Evolutionary conservation across 495 filamentous ascomycete genomes (phyloP).

Genomic region (Aspergillus panamensis): DNA sequence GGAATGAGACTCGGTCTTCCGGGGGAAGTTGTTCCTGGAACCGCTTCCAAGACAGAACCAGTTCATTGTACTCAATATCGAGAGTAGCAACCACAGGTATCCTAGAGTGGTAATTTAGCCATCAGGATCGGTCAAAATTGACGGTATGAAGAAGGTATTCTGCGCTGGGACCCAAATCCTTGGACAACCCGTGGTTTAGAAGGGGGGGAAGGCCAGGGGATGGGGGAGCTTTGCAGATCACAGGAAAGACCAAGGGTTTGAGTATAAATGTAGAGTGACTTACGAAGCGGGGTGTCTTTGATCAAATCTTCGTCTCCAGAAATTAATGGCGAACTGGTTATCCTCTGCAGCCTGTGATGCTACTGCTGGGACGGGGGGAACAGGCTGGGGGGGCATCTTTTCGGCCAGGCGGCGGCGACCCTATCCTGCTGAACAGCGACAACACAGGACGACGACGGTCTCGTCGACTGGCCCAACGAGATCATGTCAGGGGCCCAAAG

Average conservation of each 20-base stretch:
- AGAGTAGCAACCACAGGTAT: slow-evolving; percentile 37
- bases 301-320: slow-evolving; percentile 27
- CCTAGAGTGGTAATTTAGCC: slow-evolving; percentile 19
- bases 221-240: neutral
- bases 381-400: slow-evolving; percentile 19
- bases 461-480: slow-evolving; percentile 22
- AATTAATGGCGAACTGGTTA: slow-evolving; percentile 10
- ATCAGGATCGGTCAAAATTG: neutral
- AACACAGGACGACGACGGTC: slow-evolving; percentile 23
- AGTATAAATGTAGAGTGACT: slow-evolving; percentile 9
- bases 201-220: no score
- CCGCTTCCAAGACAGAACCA: slow-evolving; percentile 41
- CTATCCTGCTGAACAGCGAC: slow-evolving; percentile 15
- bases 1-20: slow-evolving; percentile 33
- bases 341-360: slow-evolving; percentile 16
- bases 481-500: slow-evolving; percentile 25
- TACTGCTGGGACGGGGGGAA: slow-evolving; percentile 11
- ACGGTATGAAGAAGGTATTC: neutral
- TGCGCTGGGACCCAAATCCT: neutral
- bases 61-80: slow-evolving; percentile 46
- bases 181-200: neutral
- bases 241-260: neutral
- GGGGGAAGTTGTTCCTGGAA: slow-evolving; percentile 37
- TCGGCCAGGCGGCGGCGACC: slow-evolving; percentile 5
- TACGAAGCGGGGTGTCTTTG: slow-evolving; percentile 22